A percentile compares a stretch with the other conserved stretches of the same genome.
These are phyloP conservation scores for Aspergillus quadricinctus DNA, from an alignment of 2,329 filamentous ascomycete genomes.

Conservation along the genomic window DNA sequence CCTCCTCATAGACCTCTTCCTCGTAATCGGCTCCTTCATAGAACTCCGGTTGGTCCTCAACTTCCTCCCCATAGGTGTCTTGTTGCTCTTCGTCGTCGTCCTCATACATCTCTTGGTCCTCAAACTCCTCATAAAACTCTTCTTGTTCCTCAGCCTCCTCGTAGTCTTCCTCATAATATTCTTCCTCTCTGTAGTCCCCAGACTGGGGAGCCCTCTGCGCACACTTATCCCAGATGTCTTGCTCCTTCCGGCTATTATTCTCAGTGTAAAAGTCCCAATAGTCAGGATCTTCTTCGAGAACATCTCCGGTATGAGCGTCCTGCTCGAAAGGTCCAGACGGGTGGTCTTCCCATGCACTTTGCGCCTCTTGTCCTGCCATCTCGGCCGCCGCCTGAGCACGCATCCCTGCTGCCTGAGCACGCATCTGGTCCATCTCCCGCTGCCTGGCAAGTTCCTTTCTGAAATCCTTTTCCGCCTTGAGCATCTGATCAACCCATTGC, in stretches of 20 bases:
- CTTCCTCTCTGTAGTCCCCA: neutral
- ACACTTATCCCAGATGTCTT: neutral
- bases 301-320: neutral
- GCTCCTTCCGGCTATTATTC: neutral
- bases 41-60: neutral
- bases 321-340: neutral
- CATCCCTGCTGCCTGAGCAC: constrained; percentile 1
- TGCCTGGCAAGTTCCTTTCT: constrained; percentile 3
- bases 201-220: neutral
- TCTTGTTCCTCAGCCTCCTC: neutral
- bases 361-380: constrained; percentile 6
- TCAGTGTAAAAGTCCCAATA: neutral
- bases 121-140: neutral
- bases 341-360: neutral
- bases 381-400: neutral
- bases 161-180: neutral
- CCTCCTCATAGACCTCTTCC: neutral
- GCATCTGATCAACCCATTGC: constrained; percentile 8
- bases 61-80: neutral
- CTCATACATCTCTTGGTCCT: neutral
- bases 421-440: constrained; percentile 3
- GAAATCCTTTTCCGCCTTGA: constrained; percentile 6
- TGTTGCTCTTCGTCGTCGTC: neutral
- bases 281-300: neutral
- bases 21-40: neutral